Base-by-base conservation (phyloP, 2,329 filamentous ascomycete genomes). In the Rhynchosporium graminicola region DNA sequence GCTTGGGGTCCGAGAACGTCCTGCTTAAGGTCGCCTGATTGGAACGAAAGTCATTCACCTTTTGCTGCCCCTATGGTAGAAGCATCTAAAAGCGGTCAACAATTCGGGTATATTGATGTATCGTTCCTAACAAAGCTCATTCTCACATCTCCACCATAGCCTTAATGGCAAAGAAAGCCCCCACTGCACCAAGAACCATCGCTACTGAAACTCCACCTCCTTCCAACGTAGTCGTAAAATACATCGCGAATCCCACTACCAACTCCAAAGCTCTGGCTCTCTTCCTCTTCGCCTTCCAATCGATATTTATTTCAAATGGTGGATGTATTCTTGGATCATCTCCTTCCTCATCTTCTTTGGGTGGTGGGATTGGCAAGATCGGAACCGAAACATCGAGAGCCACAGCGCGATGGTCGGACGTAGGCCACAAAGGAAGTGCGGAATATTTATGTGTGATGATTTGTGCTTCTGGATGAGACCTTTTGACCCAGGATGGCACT, bases 351-450 rank as follows among this genome's bases (percentile, higher is more conserved):
- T 71, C 73, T 60, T 55, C 73, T 59, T 40, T 73, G 57, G 81
- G 75, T 47, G 69, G 68, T 10, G 70, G 68, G 56, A 78, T 73
- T 6, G 75, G 65, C 13, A 73, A 68, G 5, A 91, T 77, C 1
- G 91, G 88, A 15, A 97, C 82, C 0, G 80, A 78, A 7, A 87
- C 80, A 3, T 89, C 84, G 29, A 97, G 79, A 54, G 86, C 90
- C 2, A 98, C 95, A 6, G 92, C 84, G 36, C 91, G 86, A 76
- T 99, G 95, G 74, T 99, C 95, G 59, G 91, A 95, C 8, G 88
- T 90, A n/a, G 84, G 81, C 65, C 96, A 84, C 1, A 96, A 78
- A 1, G 93, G 91, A 33, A 98, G 80, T 15, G 90, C 85, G 15
- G 86, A 82, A 75, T 98, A 98, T 29, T 76, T 78, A 33, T 82